Base-by-base conservation (phyloP, 2,329 filamentous ascomycete genomes). In the Didymella keratinophila region DNA sequence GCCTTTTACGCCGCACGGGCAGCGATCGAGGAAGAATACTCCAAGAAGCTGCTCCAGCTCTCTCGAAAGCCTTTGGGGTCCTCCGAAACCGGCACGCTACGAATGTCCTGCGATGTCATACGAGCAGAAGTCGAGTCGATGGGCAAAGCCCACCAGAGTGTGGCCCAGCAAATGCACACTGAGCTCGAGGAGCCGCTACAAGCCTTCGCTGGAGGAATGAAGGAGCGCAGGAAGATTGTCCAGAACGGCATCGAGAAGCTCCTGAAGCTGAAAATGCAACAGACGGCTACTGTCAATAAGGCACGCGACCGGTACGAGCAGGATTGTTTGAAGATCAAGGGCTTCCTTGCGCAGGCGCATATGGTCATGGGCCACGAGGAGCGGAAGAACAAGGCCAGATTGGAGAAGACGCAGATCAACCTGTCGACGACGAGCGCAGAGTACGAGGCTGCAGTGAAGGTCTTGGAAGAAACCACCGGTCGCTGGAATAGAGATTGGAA, bases 321-420 rank as follows among this genome's bases (percentile, higher is more conserved):
- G 78, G 96, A 99, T 69, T 98, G 94, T 74, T 83, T 99, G 43
- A 95, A 97, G 76, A 98, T 99, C 77, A 99, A 99, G 79, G 95
- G 95, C 37, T 99, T 99, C 73, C 86, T 99, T 4, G 95, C 96
- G 4, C 95, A 99, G 78, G 95, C 95, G 10, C 96, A 99, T 76
- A 99, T 99, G 95, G 95, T 99, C 57, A 99, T 99, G 95, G 95
- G 95, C 14, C 95, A 99, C 70, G 95, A 99, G 76, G 95, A 99
- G 81, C 88, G 95, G 27, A 97, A 97, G 80, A 99, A 99, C 78
- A 99, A 99, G 80, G 93, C 94, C 21, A 98, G 97, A 79, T 85
- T 99, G 42, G 95, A 99, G 78, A 99, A 99, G 84, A 98, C 95
- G 1, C 95, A 99, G 76, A 95, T 97, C 69, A 96, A 93, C 71